phyloP scores from a whole-genome alignment of 202 grass and related monocot species.

The Schoenoplectus triqueter region DNA sequence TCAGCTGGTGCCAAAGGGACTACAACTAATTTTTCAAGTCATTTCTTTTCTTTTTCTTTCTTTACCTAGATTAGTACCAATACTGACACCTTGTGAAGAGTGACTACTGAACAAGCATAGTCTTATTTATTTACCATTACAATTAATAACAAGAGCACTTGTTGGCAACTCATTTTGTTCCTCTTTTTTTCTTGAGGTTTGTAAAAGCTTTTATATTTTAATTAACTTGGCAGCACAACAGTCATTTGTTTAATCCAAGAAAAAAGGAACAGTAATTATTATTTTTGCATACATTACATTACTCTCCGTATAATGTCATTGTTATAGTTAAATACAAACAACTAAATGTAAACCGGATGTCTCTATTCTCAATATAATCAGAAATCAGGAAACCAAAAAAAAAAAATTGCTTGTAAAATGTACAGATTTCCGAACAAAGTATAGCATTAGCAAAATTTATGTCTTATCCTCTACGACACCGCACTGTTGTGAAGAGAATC shows the following conservation, averaged over 20 bases:
- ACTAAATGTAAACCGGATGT: neutral
- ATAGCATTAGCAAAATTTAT: neutral
- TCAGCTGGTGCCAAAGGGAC: neutral
- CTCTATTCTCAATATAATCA: too few species aligned
- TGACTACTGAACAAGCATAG: too few species aligned
- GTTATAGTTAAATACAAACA: slow-evolving; percentile 14
- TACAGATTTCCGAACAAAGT: slow-evolving; percentile 15
- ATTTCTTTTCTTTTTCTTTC: neutral
- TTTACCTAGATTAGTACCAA: too few species aligned
- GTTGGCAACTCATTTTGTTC: too few species aligned
- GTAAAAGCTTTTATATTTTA: neutral
- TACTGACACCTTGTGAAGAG: too few species aligned
- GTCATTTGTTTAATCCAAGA: neutral
- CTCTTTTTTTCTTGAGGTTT: too few species aligned
- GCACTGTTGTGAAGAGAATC: neutral
- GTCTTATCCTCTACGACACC: neutral
- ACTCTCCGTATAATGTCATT: neutral
- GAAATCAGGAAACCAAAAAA: too few species aligned
- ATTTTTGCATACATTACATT: neutral
- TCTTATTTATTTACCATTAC: too few species aligned
- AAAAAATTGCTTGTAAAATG: neutral
- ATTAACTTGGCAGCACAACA: neutral
- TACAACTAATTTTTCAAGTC: neutral
- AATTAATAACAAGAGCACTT: too few species aligned
- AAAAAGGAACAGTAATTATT: neutral